Base-by-base conservation (phyloP, 2,329 filamentous ascomycete species). In the Ophiostoma himal-ulmi region DNA sequence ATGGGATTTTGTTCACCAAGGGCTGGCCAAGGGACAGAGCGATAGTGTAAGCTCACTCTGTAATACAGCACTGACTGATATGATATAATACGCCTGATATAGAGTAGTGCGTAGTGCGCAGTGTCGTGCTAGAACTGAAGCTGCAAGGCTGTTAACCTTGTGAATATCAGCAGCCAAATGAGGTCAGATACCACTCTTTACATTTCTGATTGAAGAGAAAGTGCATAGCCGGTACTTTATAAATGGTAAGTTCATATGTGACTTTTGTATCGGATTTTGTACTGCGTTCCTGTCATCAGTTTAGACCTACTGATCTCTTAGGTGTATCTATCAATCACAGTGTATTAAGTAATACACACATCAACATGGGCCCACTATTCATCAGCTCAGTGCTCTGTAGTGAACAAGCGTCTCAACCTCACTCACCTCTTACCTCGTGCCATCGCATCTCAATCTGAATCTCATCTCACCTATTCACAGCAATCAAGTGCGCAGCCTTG, bases 381-480 rank as follows among this genome's bases (percentile, higher is more conserved):
- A 57, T 10, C 52, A 14, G n/a, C 52, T 26, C 8, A 26, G n/a
- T 26, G 52, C 52, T 26, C n/a, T 57, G 8, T 5, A 26, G 48
- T n/a, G 8, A 5, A 26, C 8, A 57, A 22, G 22, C 52, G n/a
- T 22, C 52, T 57, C 52, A 30, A 57, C 52, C 52, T 57, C 52
- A 57, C 52, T 57, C 52, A 57, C 52, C 52, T 57, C 52, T 57
- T 22, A 57, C 17, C 52, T 57, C 52, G 17, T 48, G 37, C 44
- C 44, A 48, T n/a, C 7, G 22, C 52, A 26, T 22, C 52, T 30
- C 52, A 57, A 13, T 26, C 52, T 30, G 17, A 22, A 57, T 26
- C 22, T 57, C 52, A 26, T 48, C 44, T 5, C 52, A 26, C 52
- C 22, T 26, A 48, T 48, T 8, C 52, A 57, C 52, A 57, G 8